Conservation (phyloP, 2,329 filamentous ascomycete genomes). For the Colletotrichum sojae region DNA sequence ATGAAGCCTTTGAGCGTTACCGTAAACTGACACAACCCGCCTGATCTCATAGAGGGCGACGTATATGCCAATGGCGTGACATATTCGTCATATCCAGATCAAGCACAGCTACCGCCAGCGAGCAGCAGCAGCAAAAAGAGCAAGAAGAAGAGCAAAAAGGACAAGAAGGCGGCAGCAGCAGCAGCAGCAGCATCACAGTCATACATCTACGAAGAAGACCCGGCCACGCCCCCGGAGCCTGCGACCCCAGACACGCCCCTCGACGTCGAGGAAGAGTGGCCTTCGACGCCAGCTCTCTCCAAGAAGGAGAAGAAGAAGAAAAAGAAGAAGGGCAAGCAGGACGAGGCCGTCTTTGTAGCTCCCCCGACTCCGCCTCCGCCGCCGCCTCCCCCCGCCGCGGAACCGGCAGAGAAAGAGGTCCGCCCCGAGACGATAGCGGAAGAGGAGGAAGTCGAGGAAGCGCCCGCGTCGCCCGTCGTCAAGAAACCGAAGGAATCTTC, state of each 20-base stretch:
- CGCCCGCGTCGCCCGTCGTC: constrained; percentile 1
- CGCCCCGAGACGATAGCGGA: constrained; percentile 8
- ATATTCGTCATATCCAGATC: constrained; percentile 33
- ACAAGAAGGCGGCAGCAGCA: constrained; percentile 28
- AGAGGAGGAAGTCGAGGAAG: constrained; percentile 1
- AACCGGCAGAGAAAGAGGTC: background rate
- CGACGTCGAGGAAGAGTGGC: constrained; percentile 37
- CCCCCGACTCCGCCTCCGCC: constrained; percentile 14
- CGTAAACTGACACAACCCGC: no score
- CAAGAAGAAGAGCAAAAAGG: constrained; percentile 44
- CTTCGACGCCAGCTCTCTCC: constrained; percentile 12
- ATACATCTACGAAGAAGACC: constrained; percentile 14
- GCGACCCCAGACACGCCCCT: constrained; percentile 19
- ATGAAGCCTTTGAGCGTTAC: no score
- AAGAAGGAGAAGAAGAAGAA: constrained; percentile 42
- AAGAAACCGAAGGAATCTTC: background rate
- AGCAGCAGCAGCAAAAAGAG: constrained; percentile 32
- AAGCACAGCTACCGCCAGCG: constrained; percentile 4
- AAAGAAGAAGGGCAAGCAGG: constrained; percentile 35
- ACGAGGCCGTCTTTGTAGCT: constrained; percentile 1
- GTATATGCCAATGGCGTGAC: constrained; percentile 34
- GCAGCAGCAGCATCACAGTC: constrained; percentile 11
- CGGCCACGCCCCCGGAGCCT: constrained; percentile 6
- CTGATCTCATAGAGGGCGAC: constrained; percentile 24
- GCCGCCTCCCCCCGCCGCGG: background rate